A percentile compares a stretch with the other conserved stretches of the same genome.
Evolutionary conservation across 163 green algal species (phyloP).

Genomic region (Trebouxiophyceae sp.): DNA sequence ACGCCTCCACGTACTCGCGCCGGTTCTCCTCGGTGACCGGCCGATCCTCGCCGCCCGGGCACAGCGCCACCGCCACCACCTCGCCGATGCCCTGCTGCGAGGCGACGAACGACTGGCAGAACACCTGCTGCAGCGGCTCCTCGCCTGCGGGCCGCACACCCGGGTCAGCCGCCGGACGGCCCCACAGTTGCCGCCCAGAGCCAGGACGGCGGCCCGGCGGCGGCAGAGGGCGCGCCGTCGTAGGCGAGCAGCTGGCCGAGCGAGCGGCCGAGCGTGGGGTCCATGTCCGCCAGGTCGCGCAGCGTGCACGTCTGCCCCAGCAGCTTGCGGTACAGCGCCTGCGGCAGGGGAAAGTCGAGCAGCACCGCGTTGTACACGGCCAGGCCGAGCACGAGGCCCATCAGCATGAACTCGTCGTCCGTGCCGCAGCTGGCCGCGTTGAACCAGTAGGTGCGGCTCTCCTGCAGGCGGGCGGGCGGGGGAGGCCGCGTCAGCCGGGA

Average conservation of each 20-base stretch:
- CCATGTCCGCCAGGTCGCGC: slow-evolving; percentile 82
- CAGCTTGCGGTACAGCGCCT: slow-evolving; percentile 87
- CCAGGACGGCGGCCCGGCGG: no score
- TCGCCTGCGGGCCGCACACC: slow-evolving; percentile 7
- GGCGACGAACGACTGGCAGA: slow-evolving; percentile 73
- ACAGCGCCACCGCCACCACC: slow-evolving; percentile 32
- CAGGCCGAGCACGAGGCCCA: slow-evolving; percentile 85
- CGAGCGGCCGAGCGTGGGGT: slow-evolving; percentile 60
- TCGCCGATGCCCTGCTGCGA: slow-evolving; percentile 40
- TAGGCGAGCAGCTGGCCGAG: slow-evolving; percentile 46
- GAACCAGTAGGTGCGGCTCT: slow-evolving; percentile 65
- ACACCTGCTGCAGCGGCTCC: slow-evolving; percentile 60
- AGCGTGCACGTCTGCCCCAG: slow-evolving; percentile 59
- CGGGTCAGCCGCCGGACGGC: no score
- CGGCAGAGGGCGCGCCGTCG: slow-evolving; percentile 8
- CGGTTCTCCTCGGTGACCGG: slow-evolving; percentile 83
- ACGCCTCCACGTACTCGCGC: slow-evolving; percentile 76
- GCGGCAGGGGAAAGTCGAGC: slow-evolving; percentile 82
- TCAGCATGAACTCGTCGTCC: slow-evolving; percentile 74
- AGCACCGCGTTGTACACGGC: slow-evolving; percentile 94
- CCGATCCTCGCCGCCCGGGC: slow-evolving; percentile 56
- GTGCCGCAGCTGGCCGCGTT: slow-evolving; percentile 57
- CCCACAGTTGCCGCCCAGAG: no score
- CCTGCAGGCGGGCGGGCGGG: slow-evolving; percentile 11
- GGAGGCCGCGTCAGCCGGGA: not conserved